Percentiles rank a stretch among this genome's conserved stretches.
Conservation (phyloP, 495 filamentous ascomycete genomes). For the Terfezia claveryi region DNA sequence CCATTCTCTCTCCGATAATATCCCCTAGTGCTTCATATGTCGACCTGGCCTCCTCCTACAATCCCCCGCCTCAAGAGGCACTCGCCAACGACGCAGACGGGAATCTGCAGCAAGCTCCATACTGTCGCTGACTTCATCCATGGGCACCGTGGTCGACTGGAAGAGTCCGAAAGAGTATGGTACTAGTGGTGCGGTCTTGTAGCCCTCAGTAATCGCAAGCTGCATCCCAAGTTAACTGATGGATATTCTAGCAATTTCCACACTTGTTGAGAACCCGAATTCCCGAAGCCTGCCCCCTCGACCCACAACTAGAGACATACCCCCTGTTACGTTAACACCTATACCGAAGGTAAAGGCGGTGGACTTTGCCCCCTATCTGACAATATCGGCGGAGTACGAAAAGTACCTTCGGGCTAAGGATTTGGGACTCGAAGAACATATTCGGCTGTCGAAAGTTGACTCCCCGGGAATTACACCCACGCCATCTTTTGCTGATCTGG, state of each 20-base stretch:
- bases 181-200: slow-evolving; percentile 55
- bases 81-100: slow-evolving; percentile 26
- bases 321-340: slow-evolving; percentile 78
- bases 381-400: slow-evolving; percentile 21
- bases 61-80: neutral
- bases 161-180: neutral
- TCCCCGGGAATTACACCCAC: slow-evolving; percentile 6
- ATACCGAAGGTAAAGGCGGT: slow-evolving; percentile 60
- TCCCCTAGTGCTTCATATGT: neutral
- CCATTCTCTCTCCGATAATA: neutral
- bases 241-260: slow-evolving; percentile 58
- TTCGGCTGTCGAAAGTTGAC: slow-evolving; percentile 9
- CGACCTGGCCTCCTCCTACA: neutral
- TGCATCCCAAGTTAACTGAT: slow-evolving; percentile 40
- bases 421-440: slow-evolving; percentile 16
- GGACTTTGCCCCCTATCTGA: slow-evolving; percentile 63
- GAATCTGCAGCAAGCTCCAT: slow-evolving; percentile 77
- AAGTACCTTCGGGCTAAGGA: slow-evolving; percentile 20
- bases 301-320: slow-evolving; percentile 81
- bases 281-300: slow-evolving; percentile 62
- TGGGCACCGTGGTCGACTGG: slow-evolving; percentile 17
- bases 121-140: slow-evolving; percentile 30
- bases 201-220: slow-evolving; percentile 52
- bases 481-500: slow-evolving; percentile 10
- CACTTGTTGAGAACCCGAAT: slow-evolving; percentile 72